These are phyloP conservation scores for Conticribra weissflogii DNA, from an alignment of 108 stramenopile species.

Conservation along the genomic window DNA sequence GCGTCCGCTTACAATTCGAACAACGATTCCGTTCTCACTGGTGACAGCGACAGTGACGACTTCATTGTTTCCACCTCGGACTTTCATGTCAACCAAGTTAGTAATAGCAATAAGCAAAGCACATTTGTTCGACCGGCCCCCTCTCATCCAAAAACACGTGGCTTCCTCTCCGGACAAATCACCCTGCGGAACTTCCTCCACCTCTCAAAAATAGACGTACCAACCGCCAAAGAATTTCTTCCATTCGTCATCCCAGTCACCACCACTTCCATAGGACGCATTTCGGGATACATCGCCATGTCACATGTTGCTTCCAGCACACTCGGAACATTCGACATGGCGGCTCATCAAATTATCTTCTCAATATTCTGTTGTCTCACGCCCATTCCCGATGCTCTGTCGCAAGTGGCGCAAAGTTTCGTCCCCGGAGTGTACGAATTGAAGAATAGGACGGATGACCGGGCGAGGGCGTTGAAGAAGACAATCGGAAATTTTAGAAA, in stretches of 20 bases:
- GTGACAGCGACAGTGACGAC: no score
- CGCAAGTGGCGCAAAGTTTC: slow-evolving; percentile 81
- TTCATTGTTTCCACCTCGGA: no score
- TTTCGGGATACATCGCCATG: slow-evolving; percentile 85
- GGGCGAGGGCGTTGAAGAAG: slow-evolving; percentile 62
- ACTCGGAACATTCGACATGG: slow-evolving; percentile 78
- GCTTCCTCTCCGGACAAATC: slow-evolving; percentile 39
- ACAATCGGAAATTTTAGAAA: slow-evolving; percentile 68
- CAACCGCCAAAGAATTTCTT: slow-evolving; percentile 52
- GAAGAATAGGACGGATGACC: slow-evolving; percentile 32
- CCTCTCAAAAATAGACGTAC: slow-evolving; percentile 14
- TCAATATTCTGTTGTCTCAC: slow-evolving; percentile 78
- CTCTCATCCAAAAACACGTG: slow-evolving; percentile 21
- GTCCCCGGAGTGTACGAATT: slow-evolving; percentile 67
- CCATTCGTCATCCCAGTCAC: slow-evolving; percentile 84
- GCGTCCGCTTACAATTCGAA: no score
- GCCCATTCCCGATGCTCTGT: slow-evolving; percentile 79
- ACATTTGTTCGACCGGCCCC: no score
- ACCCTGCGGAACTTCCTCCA: slow-evolving; percentile 12
- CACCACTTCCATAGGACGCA: slow-evolving; percentile 74
- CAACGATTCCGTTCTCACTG: no score
- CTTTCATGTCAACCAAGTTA: no score
- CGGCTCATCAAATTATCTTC: slow-evolving; percentile 79
- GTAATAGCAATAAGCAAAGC: no score
- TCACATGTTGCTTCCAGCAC: slow-evolving; percentile 75